A percentile compares a stretch with the other conserved stretches of the same genome.
Evolutionary conservation across 345 rosid genomes (phyloP).

Genomic region (Hevea brasiliensis): DNA sequence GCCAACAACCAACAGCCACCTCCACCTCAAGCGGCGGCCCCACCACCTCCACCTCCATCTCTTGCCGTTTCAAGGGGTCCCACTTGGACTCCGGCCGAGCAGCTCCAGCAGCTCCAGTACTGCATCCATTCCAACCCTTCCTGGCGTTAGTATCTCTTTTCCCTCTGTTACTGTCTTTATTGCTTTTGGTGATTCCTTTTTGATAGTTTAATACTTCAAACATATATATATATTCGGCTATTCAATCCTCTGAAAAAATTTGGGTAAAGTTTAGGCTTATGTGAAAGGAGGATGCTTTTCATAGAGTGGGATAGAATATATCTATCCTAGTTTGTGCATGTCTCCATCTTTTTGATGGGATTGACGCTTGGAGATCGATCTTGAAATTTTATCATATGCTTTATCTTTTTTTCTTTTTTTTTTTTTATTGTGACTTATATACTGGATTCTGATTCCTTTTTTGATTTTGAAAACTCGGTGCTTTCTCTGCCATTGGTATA

Average conservation of each 20-base stretch:
- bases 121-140: slow-evolving; percentile 99
- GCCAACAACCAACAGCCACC: slow-evolving; percentile 29
- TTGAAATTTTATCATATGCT: not conserved
- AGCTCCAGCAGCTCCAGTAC: slow-evolving; percentile 81
- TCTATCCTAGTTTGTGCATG: slow-evolving; percentile 17
- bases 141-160: slow-evolving; percentile 72
- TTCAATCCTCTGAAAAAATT: slow-evolving; percentile 20
- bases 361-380: slow-evolving; percentile 1
- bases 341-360: slow-evolving; percentile 3
- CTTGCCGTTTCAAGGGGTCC: slow-evolving; percentile 56
- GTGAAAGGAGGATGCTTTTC: slow-evolving; percentile 1
- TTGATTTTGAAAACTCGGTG: slow-evolving; percentile 5
- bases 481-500: not conserved
- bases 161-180: slow-evolving; percentile 11
- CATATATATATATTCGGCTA: not conserved
- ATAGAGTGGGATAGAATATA: not conserved
- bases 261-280: not conserved
- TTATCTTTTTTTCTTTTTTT: not conserved
- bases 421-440: not conserved
- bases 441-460: slow-evolving; percentile 28
- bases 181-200: not conserved
- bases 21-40: slow-evolving; percentile 39
- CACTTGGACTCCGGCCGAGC: slow-evolving; percentile 80
- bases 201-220: not conserved
- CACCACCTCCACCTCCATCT: slow-evolving; percentile 33